Conservation (phyloP, 495 filamentous ascomycete genomes). For the Lasiosphaeria ovina region DNA sequence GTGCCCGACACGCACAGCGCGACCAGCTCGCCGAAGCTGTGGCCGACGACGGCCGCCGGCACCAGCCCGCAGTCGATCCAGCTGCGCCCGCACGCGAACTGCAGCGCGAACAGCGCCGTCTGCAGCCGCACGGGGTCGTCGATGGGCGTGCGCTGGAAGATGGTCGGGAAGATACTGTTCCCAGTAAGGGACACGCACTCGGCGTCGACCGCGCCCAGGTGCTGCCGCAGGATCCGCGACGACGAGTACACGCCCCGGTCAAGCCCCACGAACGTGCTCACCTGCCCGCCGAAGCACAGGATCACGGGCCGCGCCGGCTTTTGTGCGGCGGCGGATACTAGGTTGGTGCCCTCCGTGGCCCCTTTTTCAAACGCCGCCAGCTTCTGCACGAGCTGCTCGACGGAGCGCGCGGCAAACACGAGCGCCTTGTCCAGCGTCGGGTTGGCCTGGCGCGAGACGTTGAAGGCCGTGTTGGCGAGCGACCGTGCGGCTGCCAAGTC, state of each 20-base stretch:
- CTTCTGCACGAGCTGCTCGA: neutral
- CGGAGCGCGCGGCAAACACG: neutral
- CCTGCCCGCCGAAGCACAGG: conserved; percentile 9
- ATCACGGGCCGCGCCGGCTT: neutral
- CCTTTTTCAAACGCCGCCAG: neutral
- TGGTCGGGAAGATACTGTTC: conserved; percentile 48
- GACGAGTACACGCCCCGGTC: neutral
- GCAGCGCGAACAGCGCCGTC: conserved; percentile 43
- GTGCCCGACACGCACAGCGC: conserved; percentile 43
- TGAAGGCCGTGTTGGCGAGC: conserved; percentile 4
- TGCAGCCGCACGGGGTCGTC: conserved; percentile 48
- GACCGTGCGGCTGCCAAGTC: neutral
- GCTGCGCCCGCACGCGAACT: conserved; percentile 47
- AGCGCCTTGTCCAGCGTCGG: neutral
- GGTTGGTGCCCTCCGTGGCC: neutral
- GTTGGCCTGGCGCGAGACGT: conserved; percentile 2
- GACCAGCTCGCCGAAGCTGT: conserved; percentile 56
- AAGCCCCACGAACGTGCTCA: conserved; percentile 1
- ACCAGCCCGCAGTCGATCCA: conserved; percentile 53
- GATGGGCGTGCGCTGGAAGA: conserved; percentile 44
- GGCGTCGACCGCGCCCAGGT: conserved; percentile 38
- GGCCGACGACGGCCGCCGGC: conserved; percentile 44
- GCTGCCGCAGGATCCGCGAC: neutral
- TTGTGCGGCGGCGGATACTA: neutral
- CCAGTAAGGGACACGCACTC: conserved; percentile 13